phyloP scores from a whole-genome alignment of 139 green algal genomes.

The Micractinium sp. region DNA sequence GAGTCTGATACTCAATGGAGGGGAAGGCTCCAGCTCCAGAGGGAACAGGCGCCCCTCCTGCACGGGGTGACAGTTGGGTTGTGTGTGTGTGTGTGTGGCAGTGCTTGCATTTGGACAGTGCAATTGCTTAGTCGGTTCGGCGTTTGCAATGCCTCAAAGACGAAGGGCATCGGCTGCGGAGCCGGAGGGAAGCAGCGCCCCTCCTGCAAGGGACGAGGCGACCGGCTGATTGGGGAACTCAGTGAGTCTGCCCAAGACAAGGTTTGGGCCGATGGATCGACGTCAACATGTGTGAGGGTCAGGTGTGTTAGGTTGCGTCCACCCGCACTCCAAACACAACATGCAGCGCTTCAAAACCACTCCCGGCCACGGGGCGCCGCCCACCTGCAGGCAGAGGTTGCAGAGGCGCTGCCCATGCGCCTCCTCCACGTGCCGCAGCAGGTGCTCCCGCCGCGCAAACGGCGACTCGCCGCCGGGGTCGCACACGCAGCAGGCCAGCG shows the following conservation, averaged over 20 bases:
- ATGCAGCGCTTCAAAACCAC: no score
- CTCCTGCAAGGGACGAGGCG: no score
- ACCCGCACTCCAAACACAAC: no score
- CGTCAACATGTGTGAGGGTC: no score
- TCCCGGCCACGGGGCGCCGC: neutral
- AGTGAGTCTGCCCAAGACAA: no score
- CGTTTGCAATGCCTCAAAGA: neutral
- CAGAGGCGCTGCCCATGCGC: slow-evolving; percentile 52
- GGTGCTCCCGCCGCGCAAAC: slow-evolving; percentile 48
- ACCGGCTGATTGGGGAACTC: no score
- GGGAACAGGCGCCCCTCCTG: slow-evolving; percentile 50
- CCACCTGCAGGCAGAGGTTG: slow-evolving; percentile 50
- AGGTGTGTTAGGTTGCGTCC: no score
- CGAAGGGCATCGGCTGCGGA: neutral
- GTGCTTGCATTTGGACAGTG: neutral
- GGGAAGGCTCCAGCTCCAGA: slow-evolving; percentile 56
- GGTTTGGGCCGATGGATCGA: no score
- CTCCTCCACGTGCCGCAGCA: slow-evolving; percentile 54
- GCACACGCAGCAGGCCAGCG: slow-evolving; percentile 60
- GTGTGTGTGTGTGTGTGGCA: neutral
- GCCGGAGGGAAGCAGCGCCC: no score
- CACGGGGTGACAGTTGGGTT: neutral
- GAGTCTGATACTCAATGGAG: slow-evolving; percentile 5
- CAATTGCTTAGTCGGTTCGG: no score
- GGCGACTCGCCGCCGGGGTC: slow-evolving; percentile 44